Base-by-base conservation (phyloP, 2,329 filamentous ascomycete species). In the Hymenoscyphus fraxineus region DNA sequence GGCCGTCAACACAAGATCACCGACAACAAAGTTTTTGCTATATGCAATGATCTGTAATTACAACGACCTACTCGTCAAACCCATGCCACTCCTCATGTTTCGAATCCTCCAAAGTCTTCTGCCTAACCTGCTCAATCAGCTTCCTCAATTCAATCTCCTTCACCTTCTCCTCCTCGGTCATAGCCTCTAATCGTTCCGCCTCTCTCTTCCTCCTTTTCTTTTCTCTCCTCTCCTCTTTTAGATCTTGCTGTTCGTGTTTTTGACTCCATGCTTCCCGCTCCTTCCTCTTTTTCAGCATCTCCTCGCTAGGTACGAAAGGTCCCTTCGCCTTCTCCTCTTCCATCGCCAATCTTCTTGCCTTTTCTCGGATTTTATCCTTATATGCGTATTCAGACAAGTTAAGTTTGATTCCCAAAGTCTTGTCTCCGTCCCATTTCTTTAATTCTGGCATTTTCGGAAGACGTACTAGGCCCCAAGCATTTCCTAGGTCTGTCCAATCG, bases 381-480 rank as follows among this genome's bases (percentile, higher is more conserved):
- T 92, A 94, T 0, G 84, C 79, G 71, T 87, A 92, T 1, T 77
- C 80, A 55, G 88, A 82, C 83, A 90, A 88, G 74, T 92, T 85
- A 12, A 92, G 79, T 1, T 83, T 82, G 1, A 88, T 76, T 1
- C 86, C 86, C 0, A 90, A 78, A 27, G 79, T 83, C 67, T 83
- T 83, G 74, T 92, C 89, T 4, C 89, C 89, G 13, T 86, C 83
- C 81, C 90, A 94, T 0, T 81, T 84, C 72, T 88, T 89, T 61
- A 92, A 79, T 76, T 99, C 95, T 0, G 95, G 94, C 95, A 99
- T 99, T 74, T 90, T 92, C 3, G 95, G 95, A 68, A 98, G 82
- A 60, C 88, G 88, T 1, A 97, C 81, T 0, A 99, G 81, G 1
- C 92, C 95, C 92, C 94, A 99, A 0, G 89, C 90, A 62, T 86